A percentile compares a stretch with the other conserved stretches of the same genome.
These are phyloP conservation scores for Flagelloscypha sp. DNA, from an alignment of 768 basidiomycete species.

Conservation along the genomic window DNA sequence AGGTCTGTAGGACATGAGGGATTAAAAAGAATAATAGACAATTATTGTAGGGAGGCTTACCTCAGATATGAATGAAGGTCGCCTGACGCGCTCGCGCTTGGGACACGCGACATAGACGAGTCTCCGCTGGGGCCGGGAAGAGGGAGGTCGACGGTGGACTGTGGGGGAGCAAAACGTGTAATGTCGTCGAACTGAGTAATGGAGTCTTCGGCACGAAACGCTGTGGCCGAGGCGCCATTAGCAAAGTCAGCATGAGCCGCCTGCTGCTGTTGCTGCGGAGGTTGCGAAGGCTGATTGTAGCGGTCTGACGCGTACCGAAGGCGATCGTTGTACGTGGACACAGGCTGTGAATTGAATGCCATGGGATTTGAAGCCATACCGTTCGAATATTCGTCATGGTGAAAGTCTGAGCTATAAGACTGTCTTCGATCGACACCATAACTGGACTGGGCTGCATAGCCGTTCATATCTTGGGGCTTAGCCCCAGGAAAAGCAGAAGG, in stretches of 20 bases:
- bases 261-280: no score
- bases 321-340: no score
- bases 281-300: no score
- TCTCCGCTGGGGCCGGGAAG: slow-evolving; percentile 57
- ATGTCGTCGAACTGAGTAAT: slow-evolving; percentile 51
- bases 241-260: background rate
- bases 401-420: no score
- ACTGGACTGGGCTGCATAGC: no score
- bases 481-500: no score
- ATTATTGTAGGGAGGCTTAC: slow-evolving; percentile 27
- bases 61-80: slow-evolving; percentile 79
- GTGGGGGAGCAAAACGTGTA: slow-evolving; percentile 44
- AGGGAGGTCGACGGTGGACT: slow-evolving; percentile 47
- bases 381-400: no score
- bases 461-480: no score
- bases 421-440: no score
- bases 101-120: slow-evolving; percentile 53
- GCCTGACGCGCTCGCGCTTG: slow-evolving; percentile 52
- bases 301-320: no score
- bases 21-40: slow-evolving; percentile 13
- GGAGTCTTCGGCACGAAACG: slow-evolving; percentile 52
- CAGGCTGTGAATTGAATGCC: no score
- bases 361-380: no score
- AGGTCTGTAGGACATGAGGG: slow-evolving; percentile 37
- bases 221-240: slow-evolving; percentile 67